These are phyloP conservation scores for Pueraria montana DNA, from an alignment of 306 rosid species.

Conservation along the genomic window DNA sequence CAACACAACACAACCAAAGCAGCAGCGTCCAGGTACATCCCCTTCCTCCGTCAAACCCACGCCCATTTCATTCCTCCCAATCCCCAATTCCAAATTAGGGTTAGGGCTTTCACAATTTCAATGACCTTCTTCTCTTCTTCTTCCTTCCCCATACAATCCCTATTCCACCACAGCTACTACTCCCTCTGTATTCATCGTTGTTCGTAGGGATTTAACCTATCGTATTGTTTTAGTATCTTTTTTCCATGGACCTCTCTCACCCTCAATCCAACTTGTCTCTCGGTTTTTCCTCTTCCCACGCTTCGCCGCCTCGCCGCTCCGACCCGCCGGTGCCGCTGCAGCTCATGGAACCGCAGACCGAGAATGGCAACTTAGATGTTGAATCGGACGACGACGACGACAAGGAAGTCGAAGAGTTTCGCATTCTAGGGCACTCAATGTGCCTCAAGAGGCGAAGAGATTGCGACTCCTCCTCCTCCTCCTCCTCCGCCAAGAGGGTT, in stretches of 20 bases:
- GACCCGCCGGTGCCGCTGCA: constrained; percentile 74
- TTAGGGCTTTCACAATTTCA: constrained; percentile 45
- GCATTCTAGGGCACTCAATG: constrained; percentile 89
- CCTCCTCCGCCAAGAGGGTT: constrained; percentile 51
- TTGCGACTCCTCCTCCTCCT: constrained; percentile 65
- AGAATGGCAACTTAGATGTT: not conserved
- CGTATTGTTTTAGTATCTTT: not conserved
- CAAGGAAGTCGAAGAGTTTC: constrained; percentile 79
- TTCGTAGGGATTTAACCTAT: not conserved
- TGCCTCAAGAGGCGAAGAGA: constrained; percentile 83
- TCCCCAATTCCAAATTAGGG: constrained; percentile 18
- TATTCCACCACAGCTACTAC: not conserved
- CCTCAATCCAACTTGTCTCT: constrained; percentile 72
- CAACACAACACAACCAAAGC: not conserved
- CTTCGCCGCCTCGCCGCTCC: constrained; percentile 65
- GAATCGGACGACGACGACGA: constrained; percentile 60
- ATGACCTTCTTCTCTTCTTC: constrained; percentile 48
- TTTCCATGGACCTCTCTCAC: constrained; percentile 70
- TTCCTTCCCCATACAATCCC: not conserved
- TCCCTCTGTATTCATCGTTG: not conserved
- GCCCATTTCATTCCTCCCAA: not conserved
- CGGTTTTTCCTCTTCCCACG: constrained; percentile 71
- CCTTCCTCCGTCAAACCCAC: constrained; percentile 34
- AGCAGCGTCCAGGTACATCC: constrained; percentile 58
- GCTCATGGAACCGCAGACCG: constrained; percentile 74